Percentiles rank a stretch among this genome's conserved stretches.
These are phyloP conservation scores for Brassica nigra DNA, from an alignment of 345 rosid genomes.

Conservation along the genomic window DNA sequence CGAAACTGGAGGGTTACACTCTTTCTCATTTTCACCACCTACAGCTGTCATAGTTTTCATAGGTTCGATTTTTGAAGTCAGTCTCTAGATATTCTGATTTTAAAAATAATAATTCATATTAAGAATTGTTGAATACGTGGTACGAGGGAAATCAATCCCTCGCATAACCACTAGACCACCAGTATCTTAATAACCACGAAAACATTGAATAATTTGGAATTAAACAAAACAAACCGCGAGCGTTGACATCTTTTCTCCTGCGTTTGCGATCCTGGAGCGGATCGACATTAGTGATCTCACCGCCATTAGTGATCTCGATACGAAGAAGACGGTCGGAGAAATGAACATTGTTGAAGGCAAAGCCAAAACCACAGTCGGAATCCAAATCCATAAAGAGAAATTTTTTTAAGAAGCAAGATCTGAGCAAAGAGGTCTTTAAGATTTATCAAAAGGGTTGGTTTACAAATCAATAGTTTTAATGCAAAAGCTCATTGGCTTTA, in stretches of 20 bases:
- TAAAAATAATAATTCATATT: too few species aligned
- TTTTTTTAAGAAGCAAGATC: not conserved
- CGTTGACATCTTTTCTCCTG: slow-evolving; percentile 53
- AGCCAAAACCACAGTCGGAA: slow-evolving; percentile 44
- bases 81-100: not conserved
- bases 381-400: not conserved
- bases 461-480: not conserved
- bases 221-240: not conserved
- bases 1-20: slow-evolving; percentile 43
- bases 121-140: slow-evolving; percentile 48
- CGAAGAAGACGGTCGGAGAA: slow-evolving; percentile 81
- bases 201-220: not conserved
- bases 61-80: not conserved
- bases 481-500: not conserved
- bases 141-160: not conserved
- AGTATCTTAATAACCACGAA: not conserved
- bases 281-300: slow-evolving; percentile 37
- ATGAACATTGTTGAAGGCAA: slow-evolving; percentile 76
- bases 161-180: not conserved
- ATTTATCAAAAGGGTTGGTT: not conserved
- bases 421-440: not conserved
- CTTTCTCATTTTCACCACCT: slow-evolving; percentile 41
- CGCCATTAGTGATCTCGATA: slow-evolving; percentile 63
- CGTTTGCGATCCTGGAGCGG: slow-evolving; percentile 65
- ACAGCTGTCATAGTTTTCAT: not conserved